phyloP scores from a whole-genome alignment of 352 stramenopile species.

The Phytophthora brassicae region DNA sequence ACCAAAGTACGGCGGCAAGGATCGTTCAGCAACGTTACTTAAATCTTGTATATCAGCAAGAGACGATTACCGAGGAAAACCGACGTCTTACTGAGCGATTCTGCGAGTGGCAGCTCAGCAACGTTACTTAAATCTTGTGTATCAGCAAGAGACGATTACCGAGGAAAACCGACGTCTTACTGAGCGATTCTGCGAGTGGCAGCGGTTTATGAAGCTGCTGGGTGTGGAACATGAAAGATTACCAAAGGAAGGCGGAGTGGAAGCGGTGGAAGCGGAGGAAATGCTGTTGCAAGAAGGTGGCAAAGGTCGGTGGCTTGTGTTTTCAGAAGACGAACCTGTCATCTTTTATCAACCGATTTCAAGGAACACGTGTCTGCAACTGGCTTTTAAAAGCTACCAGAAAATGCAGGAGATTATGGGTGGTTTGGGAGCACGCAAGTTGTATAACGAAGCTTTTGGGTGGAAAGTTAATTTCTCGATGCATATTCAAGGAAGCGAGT shows the following conservation, averaged over 20 bases:
- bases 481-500: slow-evolving; percentile 6
- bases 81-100: slow-evolving; percentile 25
- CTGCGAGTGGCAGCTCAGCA: slow-evolving; percentile 25
- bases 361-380: slow-evolving; percentile 21
- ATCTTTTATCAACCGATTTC: slow-evolving; percentile 34
- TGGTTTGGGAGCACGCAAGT: slow-evolving; percentile 19
- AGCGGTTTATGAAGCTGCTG: slow-evolving; percentile 29
- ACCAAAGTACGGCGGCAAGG: slow-evolving; percentile 13
- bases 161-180: slow-evolving; percentile 32
- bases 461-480: slow-evolving; percentile 39
- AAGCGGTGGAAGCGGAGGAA: slow-evolving; percentile 10
- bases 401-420: slow-evolving; percentile 25
- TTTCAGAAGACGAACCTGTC: slow-evolving; percentile 26
- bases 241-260: not conserved
- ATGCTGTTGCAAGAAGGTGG: slow-evolving; percentile 17
- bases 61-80: slow-evolving; percentile 30
- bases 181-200: slow-evolving; percentile 24
- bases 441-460: slow-evolving; percentile 36
- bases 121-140: slow-evolving; percentile 34
- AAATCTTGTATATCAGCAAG: slow-evolving; percentile 33
- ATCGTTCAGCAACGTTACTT: slow-evolving; percentile 34
- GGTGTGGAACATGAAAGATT: slow-evolving; percentile 25
- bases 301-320: slow-evolving; percentile 25
- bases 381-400: slow-evolving; percentile 26
- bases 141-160: slow-evolving; percentile 29